Conservation (phyloP, 106 monocot species). For the Posidonia australis region DNA sequence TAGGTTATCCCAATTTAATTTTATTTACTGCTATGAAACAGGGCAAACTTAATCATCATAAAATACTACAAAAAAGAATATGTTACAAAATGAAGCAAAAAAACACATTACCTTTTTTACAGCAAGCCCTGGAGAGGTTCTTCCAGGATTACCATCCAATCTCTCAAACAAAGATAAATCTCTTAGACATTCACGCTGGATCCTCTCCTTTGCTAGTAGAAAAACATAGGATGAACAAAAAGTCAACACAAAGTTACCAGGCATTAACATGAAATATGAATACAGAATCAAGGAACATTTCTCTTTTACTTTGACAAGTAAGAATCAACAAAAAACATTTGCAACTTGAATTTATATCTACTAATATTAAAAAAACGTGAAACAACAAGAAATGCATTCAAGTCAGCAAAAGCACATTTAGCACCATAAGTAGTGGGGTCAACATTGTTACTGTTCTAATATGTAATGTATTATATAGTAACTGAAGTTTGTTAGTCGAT, state of each 20-base stretch:
- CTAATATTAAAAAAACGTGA: too few relatives aligned
- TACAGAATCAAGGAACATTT: neutral
- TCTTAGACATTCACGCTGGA: conserved; percentile 70
- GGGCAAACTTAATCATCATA: neutral
- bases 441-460: too few relatives aligned
- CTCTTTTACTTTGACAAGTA: neutral
- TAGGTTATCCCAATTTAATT: neutral
- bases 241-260: neutral
- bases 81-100: neutral
- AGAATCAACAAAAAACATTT: too few relatives aligned
- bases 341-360: too few relatives aligned
- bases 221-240: neutral
- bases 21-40: neutral
- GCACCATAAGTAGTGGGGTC: too few relatives aligned
- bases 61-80: neutral
- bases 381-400: too few relatives aligned
- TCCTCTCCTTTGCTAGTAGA: conserved; percentile 58
- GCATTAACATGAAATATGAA: neutral
- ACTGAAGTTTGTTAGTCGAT: too few relatives aligned
- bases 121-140: conserved; percentile 60
- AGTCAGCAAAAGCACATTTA: too few relatives aligned
- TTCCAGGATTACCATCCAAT: conserved; percentile 61
- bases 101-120: conserved; percentile 61
- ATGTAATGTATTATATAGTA: too few relatives aligned
- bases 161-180: conserved; percentile 84